Evolutionary conservation across 1,284 basidiomycete species (phyloP).

Genomic region (Trichosporon coremiiforme): DNA sequence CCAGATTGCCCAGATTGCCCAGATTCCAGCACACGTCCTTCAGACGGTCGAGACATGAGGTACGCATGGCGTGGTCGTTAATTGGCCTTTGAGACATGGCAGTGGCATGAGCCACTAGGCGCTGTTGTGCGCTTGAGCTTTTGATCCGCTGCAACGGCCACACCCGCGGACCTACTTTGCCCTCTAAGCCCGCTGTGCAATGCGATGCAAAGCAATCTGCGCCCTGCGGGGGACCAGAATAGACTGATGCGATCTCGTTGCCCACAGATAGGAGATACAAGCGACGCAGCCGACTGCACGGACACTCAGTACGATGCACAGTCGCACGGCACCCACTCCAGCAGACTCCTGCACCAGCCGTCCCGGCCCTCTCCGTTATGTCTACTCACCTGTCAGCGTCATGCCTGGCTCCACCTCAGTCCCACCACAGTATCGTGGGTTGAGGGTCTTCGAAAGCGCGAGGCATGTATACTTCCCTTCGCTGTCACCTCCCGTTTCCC

Average conservation of each 20-base stretch:
- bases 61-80: neutral
- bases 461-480: neutral
- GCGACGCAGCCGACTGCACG: neutral
- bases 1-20: too few species aligned
- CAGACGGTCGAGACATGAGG: neutral
- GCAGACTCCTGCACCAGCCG: neutral
- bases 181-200: neutral
- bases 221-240: neutral
- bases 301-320: neutral
- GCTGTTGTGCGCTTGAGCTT: too few species aligned
- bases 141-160: neutral
- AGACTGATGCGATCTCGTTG: neutral
- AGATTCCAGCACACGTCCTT: slow-evolving; percentile 13
- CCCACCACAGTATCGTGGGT: too few species aligned
- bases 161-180: neutral
- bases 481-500: neutral
- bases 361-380: neutral
- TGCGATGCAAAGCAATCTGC: neutral
- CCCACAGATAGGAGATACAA: neutral
- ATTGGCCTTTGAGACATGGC: neutral
- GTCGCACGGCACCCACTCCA: neutral
- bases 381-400: neutral
- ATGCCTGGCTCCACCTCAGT: too few species aligned
- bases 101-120: neutral
- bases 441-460: neutral